Conservation (phyloP, 331 rosid genomes). For the Rosa hybrid region DNA sequence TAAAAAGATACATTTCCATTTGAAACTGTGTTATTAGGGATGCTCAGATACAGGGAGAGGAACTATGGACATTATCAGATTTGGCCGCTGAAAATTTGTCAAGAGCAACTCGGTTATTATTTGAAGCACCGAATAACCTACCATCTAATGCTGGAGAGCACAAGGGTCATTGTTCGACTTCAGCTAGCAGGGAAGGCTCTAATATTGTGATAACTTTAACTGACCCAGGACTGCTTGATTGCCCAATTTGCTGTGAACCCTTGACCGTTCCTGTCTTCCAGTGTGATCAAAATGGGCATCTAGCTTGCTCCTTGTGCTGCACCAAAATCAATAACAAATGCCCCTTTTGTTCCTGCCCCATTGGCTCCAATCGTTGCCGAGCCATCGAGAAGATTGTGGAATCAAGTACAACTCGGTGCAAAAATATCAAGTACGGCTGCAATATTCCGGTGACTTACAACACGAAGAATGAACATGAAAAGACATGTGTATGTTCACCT, state of each 20-base stretch:
- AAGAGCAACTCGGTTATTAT: too few species aligned
- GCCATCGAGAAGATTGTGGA: not conserved
- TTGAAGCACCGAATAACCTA: not conserved
- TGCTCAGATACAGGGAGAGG: not conserved
- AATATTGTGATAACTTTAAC: not conserved
- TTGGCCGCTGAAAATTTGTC: too few species aligned
- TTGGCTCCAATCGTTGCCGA: slow-evolving; percentile 1
- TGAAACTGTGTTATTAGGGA: not conserved
- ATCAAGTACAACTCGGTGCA: not conserved
- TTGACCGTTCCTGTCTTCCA: too few species aligned
- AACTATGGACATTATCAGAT: not conserved
- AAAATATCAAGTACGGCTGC: slow-evolving; percentile 5
- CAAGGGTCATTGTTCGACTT: not conserved
- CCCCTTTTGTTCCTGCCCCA: not conserved
- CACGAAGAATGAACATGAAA: not conserved
- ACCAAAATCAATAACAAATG: not conserved
- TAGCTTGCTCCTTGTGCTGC: not conserved
- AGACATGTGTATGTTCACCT: not conserved
- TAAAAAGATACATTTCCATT: not conserved
- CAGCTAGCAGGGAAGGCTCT: not conserved
- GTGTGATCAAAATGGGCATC: too few species aligned
- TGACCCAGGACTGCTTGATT: not conserved
- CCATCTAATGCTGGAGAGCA: not conserved
- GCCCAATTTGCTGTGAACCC: slow-evolving; percentile 1
- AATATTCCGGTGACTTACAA: not conserved